These are phyloP conservation scores for Candida quercuum DNA, from an alignment of 805 yeast genomes.

Conservation along the genomic window DNA sequence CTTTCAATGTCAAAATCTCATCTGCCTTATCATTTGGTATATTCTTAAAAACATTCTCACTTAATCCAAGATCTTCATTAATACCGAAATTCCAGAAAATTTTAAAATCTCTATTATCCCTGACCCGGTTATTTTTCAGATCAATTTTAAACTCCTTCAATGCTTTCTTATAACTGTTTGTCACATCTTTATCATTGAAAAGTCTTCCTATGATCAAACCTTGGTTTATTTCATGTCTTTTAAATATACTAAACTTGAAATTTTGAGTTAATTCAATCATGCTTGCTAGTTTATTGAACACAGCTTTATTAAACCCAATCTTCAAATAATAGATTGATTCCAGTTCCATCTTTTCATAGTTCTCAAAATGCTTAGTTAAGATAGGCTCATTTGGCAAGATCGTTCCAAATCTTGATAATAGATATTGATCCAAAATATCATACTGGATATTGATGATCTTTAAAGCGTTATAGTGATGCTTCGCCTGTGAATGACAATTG, in stretches of 20 bases:
- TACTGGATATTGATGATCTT: constrained; percentile 71
- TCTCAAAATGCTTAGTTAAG: constrained; percentile 32
- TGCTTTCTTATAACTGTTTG: constrained; percentile 27
- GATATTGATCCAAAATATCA: constrained; percentile 58
- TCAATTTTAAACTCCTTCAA: constrained; percentile 3
- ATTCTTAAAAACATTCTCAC: constrained; percentile 7
- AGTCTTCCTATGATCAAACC: constrained; percentile 24
- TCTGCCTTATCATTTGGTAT: constrained; percentile 11
- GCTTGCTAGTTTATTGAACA: constrained; percentile 63
- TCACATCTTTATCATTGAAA: constrained; percentile 22
- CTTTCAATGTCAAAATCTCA: constrained; percentile 9
- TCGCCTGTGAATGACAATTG: constrained; percentile 49
- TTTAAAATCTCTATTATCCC: constrained; percentile 57
- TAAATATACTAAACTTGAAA: constrained; percentile 39
- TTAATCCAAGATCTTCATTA: constrained; percentile 21
- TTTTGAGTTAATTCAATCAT: constrained; percentile 56
- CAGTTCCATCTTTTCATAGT: constrained; percentile 49
- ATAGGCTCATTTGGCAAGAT: constrained; percentile 37
- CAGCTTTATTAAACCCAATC: constrained; percentile 50
- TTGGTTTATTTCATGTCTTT: constrained; percentile 22
- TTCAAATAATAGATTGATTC: constrained; percentile 46
- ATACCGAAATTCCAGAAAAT: constrained; percentile 49
- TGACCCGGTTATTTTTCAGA: constrained; percentile 1
- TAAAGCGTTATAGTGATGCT: constrained; percentile 44
- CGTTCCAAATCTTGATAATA: constrained; percentile 44